phyloP scores from a whole-genome alignment of 805 yeast genomes.

The Wickerhamomyces chaumierensis region DNA sequence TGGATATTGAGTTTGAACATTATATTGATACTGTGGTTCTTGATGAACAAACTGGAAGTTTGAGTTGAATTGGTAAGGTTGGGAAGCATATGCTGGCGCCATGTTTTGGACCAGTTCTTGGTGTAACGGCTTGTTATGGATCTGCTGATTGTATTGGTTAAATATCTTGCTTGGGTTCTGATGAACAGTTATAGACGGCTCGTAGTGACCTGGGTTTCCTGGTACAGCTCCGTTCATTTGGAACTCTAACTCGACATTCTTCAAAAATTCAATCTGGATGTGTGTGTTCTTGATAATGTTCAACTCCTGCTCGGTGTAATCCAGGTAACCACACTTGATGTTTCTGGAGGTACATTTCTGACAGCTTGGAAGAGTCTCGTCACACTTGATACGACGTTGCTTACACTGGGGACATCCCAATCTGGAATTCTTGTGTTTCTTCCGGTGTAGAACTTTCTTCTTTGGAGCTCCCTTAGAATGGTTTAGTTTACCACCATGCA shows the following conservation, averaged over 20 bases:
- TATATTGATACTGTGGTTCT: no score
- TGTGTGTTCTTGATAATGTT: conserved; percentile 8
- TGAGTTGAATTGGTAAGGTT: no score
- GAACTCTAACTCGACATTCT: background rate
- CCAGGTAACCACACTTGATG: conserved; percentile 15
- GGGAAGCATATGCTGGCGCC: no score
- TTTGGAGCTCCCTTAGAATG: background rate
- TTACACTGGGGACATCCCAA: conserved; percentile 54
- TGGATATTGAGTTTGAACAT: no score
- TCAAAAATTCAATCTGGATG: background rate
- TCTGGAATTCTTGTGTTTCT: conserved; percentile 50
- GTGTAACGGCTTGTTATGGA: no score
- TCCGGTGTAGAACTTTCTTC: conserved; percentile 20
- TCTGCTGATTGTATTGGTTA: background rate
- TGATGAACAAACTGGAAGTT: no score
- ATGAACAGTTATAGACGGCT: no score
- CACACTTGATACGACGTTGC: conserved; percentile 49
- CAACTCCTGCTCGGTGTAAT: conserved; percentile 7
- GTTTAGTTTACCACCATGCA: no score
- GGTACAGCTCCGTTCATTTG: background rate
- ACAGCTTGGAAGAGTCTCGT: conserved; percentile 47
- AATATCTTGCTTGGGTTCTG: background rate
- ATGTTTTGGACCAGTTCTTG: no score
- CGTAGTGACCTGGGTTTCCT: no score
- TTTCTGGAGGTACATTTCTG: conserved; percentile 28